These are phyloP conservation scores for Amanita brunnescens DNA, from an alignment of 768 basidiomycete genomes.

Conservation along the genomic window DNA sequence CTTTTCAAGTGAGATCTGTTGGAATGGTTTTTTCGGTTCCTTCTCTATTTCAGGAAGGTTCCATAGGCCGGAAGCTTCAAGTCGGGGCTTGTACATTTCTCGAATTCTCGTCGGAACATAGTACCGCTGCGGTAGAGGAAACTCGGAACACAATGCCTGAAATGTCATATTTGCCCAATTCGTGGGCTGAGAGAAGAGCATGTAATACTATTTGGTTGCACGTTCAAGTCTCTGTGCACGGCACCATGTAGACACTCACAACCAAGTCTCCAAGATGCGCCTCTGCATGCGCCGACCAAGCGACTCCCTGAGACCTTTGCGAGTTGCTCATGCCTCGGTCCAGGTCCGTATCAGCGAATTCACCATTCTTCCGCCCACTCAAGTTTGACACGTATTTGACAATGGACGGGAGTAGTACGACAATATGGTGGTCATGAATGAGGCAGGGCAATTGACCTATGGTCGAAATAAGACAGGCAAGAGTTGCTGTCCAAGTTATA, in stretches of 20 bases:
- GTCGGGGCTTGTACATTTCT: constrained; percentile 41
- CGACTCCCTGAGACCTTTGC: constrained; percentile 47
- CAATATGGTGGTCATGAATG: constrained; percentile 41
- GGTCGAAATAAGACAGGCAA: constrained; percentile 8
- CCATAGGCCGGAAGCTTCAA: constrained; percentile 64
- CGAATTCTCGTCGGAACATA: constrained; percentile 63
- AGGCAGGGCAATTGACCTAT: constrained; percentile 70
- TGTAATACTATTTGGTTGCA: constrained; percentile 39
- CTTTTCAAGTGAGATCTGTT: constrained; percentile 20
- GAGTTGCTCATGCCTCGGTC: constrained; percentile 36
- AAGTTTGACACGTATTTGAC: constrained; percentile 55
- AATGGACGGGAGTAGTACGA: constrained; percentile 52
- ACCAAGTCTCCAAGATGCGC: constrained; percentile 60
- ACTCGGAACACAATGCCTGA: constrained; percentile 44
- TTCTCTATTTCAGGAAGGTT: constrained; percentile 31
- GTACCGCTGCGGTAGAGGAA: constrained; percentile 63
- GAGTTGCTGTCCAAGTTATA: constrained; percentile 3
- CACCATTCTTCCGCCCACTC: constrained; percentile 21
- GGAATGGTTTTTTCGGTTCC: constrained; percentile 36
- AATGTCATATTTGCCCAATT: constrained; percentile 58
- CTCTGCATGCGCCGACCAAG: constrained; percentile 61
- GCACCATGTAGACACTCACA: constrained; percentile 33
- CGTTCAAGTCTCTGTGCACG: constrained; percentile 4
- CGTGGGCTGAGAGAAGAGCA: constrained; percentile 48
- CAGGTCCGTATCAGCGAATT: constrained; percentile 29